Evolutionary conservation across 2,329 filamentous ascomycete genomes (phyloP).

Genomic region (Aspergillus intermedius): DNA sequence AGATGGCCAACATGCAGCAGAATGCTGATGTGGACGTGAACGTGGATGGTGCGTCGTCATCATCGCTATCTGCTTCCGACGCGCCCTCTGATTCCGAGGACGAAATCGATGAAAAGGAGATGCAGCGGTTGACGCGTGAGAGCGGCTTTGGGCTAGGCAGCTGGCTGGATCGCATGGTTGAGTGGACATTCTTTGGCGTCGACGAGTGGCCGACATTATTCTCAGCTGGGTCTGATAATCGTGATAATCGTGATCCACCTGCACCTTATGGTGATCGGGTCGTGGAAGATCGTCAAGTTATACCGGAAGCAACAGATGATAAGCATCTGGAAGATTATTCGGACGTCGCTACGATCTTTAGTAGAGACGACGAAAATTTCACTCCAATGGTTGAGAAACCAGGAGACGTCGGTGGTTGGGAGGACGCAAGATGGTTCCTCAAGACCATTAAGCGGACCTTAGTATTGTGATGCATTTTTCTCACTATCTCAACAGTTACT

Average conservation of each 20-base stretch:
- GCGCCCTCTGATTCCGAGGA: slow-evolving; percentile 14
- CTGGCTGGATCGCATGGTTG: slow-evolving; percentile 53
- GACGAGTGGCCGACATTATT: slow-evolving; percentile 36
- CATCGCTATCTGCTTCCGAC: slow-evolving; percentile 8
- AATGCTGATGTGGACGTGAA: slow-evolving; percentile 8
- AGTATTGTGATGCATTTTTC: slow-evolving; percentile 12
- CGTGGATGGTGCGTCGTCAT: slow-evolving; percentile 9
- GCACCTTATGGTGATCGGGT: neutral
- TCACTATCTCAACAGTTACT: neutral
- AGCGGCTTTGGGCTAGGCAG: slow-evolving; percentile 50
- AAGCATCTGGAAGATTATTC: slow-evolving; percentile 3
- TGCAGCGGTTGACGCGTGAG: slow-evolving; percentile 46
- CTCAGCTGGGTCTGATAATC: neutral
- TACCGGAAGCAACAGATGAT: slow-evolving; percentile 1
- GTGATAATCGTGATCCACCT: neutral
- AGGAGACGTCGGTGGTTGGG: slow-evolving; percentile 45
- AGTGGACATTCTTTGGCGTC: slow-evolving; percentile 51
- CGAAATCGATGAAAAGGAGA: slow-evolving; percentile 47
- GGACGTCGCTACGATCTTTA: slow-evolving; percentile 13
- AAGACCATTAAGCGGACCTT: slow-evolving; percentile 43
- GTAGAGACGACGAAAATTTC: slow-evolving; percentile 17
- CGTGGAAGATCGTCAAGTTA: neutral
- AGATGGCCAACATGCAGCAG: slow-evolving; percentile 28
- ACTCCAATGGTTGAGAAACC: slow-evolving; percentile 26
- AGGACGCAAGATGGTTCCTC: slow-evolving; percentile 54